phyloP scores from a whole-genome alignment of 169 alveolate genomes.

The Sarcocystis neurona region DNA sequence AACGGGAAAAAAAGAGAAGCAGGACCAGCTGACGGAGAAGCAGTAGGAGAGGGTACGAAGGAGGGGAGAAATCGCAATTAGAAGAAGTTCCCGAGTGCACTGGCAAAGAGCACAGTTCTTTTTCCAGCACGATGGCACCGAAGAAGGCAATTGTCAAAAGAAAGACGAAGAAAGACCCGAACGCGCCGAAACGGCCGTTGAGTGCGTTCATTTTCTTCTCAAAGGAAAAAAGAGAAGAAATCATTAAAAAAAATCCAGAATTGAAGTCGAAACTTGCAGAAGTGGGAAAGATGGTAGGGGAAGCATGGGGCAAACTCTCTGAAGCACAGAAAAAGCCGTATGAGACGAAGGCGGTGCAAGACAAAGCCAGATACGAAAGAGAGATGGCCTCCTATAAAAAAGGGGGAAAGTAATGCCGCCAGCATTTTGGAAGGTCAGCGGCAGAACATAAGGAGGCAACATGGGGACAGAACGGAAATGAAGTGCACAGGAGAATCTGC shows the following conservation, averaged over 20 bases:
- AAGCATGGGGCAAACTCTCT: slow-evolving; percentile 86
- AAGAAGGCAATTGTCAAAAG: slow-evolving; percentile 58
- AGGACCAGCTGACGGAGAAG: too few species aligned
- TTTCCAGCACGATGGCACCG: slow-evolving; percentile 48
- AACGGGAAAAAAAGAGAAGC: too few species aligned
- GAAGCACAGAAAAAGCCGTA: slow-evolving; percentile 86
- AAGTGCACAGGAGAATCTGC: too few species aligned
- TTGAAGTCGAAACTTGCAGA: slow-evolving; percentile 86
- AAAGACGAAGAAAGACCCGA: slow-evolving; percentile 85
- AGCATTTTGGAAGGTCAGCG: too few species aligned
- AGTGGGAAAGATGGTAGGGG: slow-evolving; percentile 89
- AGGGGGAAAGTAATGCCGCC: neutral
- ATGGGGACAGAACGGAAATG: too few species aligned
- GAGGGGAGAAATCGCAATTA: too few species aligned
- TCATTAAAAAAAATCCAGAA: slow-evolving; percentile 81
- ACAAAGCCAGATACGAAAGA: slow-evolving; percentile 83
- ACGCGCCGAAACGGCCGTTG: slow-evolving; percentile 87
- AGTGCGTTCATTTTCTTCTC: slow-evolving; percentile 90
- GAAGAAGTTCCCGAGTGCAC: too few species aligned
- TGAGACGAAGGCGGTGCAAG: slow-evolving; percentile 87
- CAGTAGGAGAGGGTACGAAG: too few species aligned
- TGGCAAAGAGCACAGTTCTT: too few species aligned
- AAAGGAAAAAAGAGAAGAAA: slow-evolving; percentile 84
- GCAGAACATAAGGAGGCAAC: too few species aligned
- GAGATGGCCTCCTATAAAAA: slow-evolving; percentile 80